Evolutionary conservation across 169 alveolate species (phyloP).

Genomic region (Cyclospora cayetanensis): DNA sequence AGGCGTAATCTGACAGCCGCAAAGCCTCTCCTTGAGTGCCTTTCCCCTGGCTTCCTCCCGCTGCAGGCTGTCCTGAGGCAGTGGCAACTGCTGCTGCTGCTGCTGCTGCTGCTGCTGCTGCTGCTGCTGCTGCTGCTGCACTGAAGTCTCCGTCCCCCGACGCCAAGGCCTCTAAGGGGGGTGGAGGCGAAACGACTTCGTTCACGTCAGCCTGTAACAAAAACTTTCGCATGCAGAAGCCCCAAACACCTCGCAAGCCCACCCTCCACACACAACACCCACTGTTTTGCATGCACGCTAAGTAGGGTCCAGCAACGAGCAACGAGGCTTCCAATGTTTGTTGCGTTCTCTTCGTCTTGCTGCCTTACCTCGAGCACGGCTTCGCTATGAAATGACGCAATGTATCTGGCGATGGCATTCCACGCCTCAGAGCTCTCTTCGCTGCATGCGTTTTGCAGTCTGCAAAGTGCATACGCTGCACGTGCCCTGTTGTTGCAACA

Average conservation of each 20-base stretch:
- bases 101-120: not conserved
- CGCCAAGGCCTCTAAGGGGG: not conserved
- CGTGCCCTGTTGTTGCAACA: slow-evolving; percentile 40
- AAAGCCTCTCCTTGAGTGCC: not conserved
- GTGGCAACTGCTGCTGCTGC: not conserved
- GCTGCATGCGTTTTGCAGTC: slow-evolving; percentile 36
- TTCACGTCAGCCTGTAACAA: slow-evolving; percentile 53
- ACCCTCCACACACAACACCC: too few relatives aligned
- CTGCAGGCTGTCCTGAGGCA: not conserved
- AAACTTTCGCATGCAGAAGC: too few relatives aligned
- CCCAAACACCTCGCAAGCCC: too few relatives aligned
- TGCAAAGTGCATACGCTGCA: slow-evolving; percentile 36
- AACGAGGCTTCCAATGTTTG: not conserved
- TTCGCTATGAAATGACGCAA: slow-evolving; percentile 55
- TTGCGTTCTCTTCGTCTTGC: too few relatives aligned
- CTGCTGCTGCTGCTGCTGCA: not conserved
- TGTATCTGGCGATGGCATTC: slow-evolving; percentile 14
- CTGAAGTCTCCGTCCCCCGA: not conserved
- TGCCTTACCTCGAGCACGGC: slow-evolving; percentile 41
- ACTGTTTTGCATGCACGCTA: not conserved
- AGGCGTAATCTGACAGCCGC: not conserved
- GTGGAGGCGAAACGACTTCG: slow-evolving; percentile 46
- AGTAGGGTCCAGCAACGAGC: not conserved
- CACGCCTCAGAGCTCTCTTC: slow-evolving; percentile 8
- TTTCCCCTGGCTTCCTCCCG: not conserved